A percentile compares a stretch with the other conserved stretches of the same genome.
phyloP scores from a whole-genome alignment of 176 grass and related monocot genomes.

The Tillandsia leiboldiana region DNA sequence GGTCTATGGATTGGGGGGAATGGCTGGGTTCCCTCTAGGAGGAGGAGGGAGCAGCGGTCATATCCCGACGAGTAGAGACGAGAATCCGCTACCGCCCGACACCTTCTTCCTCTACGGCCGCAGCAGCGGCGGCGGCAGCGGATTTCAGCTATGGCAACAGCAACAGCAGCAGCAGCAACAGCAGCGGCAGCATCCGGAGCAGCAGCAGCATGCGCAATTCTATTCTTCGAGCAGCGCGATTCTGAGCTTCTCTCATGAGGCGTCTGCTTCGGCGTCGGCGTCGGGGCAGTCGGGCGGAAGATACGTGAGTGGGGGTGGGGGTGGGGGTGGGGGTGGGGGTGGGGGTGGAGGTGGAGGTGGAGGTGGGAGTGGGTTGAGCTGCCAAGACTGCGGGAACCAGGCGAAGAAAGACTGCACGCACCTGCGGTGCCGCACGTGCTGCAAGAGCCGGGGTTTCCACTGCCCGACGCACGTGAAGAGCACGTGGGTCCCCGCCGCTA shows the following conservation, averaged over 20 bases:
- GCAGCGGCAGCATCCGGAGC: constrained; percentile 18
- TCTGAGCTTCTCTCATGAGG: constrained; percentile 59
- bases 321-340: background rate
- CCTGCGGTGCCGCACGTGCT: constrained; percentile 86
- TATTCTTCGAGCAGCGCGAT: background rate
- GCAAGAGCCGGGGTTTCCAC: constrained; percentile 75
- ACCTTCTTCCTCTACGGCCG: constrained; percentile 45
- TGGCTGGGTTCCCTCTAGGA: constrained; percentile 93
- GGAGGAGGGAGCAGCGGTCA: constrained; percentile 32
- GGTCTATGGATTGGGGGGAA: constrained; percentile 65
- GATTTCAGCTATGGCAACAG: constrained; percentile 88
- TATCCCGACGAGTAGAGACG: constrained; percentile 4
- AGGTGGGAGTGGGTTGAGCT: constrained; percentile 37
- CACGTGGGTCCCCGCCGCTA: constrained; percentile 90
- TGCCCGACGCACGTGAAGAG: constrained; percentile 81
- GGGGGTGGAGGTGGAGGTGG: background rate
- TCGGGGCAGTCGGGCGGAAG: constrained; percentile 25
- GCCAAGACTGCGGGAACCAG: constrained; percentile 98
- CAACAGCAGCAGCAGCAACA: constrained; percentile 23
- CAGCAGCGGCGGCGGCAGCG: constrained; percentile 6
- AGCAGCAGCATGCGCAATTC: constrained; percentile 36
- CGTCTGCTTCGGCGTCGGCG: constrained; percentile 7
- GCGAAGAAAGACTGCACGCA: constrained; percentile 90
- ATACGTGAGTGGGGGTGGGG: background rate
- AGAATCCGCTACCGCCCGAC: constrained; percentile 24